Percentiles rank a stretch among this genome's conserved stretches.
phyloP scores from a whole-genome alignment of 2,329 filamentous ascomycete genomes.

The Fusarium beomiforme region DNA sequence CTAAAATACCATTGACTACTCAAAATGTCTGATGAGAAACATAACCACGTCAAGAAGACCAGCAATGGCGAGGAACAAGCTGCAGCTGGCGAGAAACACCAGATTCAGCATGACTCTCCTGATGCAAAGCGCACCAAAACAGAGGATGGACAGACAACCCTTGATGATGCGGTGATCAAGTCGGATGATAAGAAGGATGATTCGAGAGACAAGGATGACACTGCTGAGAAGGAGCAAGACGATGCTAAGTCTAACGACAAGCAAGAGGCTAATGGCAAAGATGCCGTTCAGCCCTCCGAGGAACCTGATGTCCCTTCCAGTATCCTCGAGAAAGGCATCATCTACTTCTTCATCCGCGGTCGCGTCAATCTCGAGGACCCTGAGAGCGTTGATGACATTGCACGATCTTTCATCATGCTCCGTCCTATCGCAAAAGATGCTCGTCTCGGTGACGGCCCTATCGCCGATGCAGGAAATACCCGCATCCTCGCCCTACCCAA shows the following conservation, averaged over 20 bases:
- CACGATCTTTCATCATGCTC: conserved; percentile 82
- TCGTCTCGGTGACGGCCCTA: conserved; percentile 61
- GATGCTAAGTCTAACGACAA: not conserved
- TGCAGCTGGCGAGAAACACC: conserved; percentile 44
- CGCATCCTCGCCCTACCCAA: conserved; percentile 84
- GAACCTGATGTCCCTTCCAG: conserved; percentile 53
- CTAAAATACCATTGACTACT: not conserved
- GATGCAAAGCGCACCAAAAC: conserved; percentile 43
- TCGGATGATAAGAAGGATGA: not conserved
- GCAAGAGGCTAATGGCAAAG: conserved; percentile 10
- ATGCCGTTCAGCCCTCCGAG: conserved; percentile 31
- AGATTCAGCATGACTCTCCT: conserved; percentile 41
- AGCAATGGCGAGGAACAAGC: conserved; percentile 16
- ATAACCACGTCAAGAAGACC: conserved; percentile 5
- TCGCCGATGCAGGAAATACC: conserved; percentile 66
- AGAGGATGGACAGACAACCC: conserved; percentile 34
- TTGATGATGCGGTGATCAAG: conserved; percentile 32
- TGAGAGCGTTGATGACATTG: conserved; percentile 74
- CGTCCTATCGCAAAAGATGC: conserved; percentile 76
- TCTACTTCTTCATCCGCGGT: conserved; percentile 90
- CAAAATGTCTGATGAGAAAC: conserved; percentile 25
- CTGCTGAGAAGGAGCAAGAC: conserved; percentile 1
- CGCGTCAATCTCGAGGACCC: conserved; percentile 79
- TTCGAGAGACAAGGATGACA: not conserved
- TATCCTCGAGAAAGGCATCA: conserved; percentile 86